A percentile compares a stretch with the other conserved stretches of the same genome.
Evolutionary conservation across 1,284 basidiomycete species (phyloP).

Genomic region (Mycosarcoma maydis): DNA sequence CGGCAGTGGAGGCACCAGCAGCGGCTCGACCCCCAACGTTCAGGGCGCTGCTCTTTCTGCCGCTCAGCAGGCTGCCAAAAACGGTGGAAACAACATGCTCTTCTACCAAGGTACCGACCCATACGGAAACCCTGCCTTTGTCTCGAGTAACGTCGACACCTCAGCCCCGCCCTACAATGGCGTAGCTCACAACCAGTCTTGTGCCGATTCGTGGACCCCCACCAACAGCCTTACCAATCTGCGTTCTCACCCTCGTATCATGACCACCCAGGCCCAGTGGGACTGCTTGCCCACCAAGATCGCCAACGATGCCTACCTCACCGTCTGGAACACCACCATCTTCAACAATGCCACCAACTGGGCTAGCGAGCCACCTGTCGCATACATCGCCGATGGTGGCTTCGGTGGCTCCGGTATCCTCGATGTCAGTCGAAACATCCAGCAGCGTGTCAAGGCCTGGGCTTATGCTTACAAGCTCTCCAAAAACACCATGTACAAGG

Average conservation of each 20-base stretch:
- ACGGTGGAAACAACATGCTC: conserved; percentile 76
- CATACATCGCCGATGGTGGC: conserved; percentile 79
- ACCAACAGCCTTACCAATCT: conserved; percentile 77
- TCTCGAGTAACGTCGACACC: conserved; percentile 76
- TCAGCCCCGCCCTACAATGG: conserved; percentile 37
- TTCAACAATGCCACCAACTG: conserved; percentile 85
- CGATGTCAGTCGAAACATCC: conserved; percentile 88
- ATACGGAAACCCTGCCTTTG: conserved; percentile 83
- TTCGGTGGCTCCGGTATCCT: conserved; percentile 81
- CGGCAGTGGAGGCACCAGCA: conserved; percentile 55
- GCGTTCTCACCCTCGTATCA: conserved; percentile 85
- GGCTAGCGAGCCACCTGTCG: conserved; percentile 72
- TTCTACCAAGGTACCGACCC: conserved; percentile 74
- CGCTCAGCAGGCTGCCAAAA: conserved; percentile 74
- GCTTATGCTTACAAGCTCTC: conserved; percentile 90
- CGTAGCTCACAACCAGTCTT: conserved; percentile 23
- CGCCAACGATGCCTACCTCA: conserved; percentile 83
- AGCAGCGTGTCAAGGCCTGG: conserved; percentile 89
- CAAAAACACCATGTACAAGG: conserved; percentile 87
- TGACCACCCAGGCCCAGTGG: conserved; percentile 94
- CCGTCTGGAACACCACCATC: conserved; percentile 88
- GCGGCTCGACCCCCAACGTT: conserved; percentile 34
- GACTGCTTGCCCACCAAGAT: conserved; percentile 81
- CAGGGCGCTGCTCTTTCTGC: conserved; percentile 66
- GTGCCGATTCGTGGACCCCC: conserved; percentile 61